Evolutionary conservation across 1,284 basidiomycete species (phyloP).

Genomic region (Ganoderma sinense): DNA sequence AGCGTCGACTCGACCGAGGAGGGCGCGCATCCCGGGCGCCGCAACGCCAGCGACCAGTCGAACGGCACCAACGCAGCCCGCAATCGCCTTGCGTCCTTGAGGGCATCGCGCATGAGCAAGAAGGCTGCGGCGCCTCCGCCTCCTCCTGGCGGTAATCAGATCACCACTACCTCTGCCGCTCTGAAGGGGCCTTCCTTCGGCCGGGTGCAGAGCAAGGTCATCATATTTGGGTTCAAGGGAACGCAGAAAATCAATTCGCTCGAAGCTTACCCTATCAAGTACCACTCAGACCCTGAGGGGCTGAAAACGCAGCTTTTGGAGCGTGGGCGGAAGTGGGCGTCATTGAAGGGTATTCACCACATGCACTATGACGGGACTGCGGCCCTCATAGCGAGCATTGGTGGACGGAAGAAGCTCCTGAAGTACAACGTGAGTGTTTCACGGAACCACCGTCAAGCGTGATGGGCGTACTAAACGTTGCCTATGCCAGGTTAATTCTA

Average conservation of each 20-base stretch:
- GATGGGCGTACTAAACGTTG: background rate
- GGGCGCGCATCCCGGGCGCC: constrained; percentile 16
- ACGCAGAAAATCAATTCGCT: constrained; percentile 56
- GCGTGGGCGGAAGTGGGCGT: constrained; percentile 61
- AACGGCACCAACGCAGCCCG: background rate
- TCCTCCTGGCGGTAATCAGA: background rate
- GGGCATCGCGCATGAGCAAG: background rate
- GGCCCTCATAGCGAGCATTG: constrained; percentile 30
- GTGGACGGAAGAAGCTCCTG: constrained; percentile 40
- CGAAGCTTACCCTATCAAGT: constrained; percentile 58
- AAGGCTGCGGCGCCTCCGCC: background rate
- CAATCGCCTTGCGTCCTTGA: background rate
- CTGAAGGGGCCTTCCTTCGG: constrained; percentile 39
- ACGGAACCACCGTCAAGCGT: background rate
- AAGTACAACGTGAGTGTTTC: constrained; percentile 52
- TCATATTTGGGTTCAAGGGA: constrained; percentile 52
- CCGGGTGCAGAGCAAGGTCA: constrained; percentile 47
- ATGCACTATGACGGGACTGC: constrained; percentile 61
- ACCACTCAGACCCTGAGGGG: constrained; percentile 48
- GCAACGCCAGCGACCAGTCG: background rate
- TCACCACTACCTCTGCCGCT: background rate
- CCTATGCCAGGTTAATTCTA: constrained; percentile 34
- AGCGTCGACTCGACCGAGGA: constrained; percentile 57
- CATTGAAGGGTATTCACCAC: constrained; percentile 59
- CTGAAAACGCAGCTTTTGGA: constrained; percentile 46